Percentiles rank a stretch among this genome's conserved stretches.
These are phyloP conservation scores for Pythium brachiatum DNA, from an alignment of 352 stramenopile species.

Conservation along the genomic window DNA sequence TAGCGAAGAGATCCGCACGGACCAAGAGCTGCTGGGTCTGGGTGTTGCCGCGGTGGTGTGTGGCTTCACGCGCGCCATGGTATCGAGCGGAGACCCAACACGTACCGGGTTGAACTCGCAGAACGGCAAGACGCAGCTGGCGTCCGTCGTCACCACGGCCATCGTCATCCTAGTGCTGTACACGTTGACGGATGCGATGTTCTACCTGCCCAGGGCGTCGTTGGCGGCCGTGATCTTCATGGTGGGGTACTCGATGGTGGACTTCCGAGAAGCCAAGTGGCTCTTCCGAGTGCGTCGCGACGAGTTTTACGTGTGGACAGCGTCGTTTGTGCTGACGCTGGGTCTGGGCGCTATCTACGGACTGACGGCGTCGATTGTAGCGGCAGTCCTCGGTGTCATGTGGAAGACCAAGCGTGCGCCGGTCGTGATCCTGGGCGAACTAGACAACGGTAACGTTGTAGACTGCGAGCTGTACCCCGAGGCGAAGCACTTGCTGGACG, in stretches of 20 bases:
- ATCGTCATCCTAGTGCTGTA: conserved; percentile 85
- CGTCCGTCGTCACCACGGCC: conserved; percentile 72
- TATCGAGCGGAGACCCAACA: too few relatives aligned
- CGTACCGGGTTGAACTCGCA: conserved; percentile 65
- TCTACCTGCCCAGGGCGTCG: conserved; percentile 56
- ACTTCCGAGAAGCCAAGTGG: conserved; percentile 84
- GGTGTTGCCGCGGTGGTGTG: conserved; percentile 81
- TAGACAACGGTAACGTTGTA: conserved; percentile 40
- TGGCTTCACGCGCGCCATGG: conserved; percentile 82
- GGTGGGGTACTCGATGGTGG: conserved; percentile 82
- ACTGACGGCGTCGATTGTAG: too few relatives aligned
- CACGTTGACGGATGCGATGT: conserved; percentile 51
- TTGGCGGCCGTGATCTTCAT: conserved; percentile 89
- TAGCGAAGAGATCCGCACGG: conserved; percentile 59
- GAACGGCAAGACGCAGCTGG: conserved; percentile 78
- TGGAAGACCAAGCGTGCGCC: too few relatives aligned
- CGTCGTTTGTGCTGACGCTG: conserved; percentile 29
- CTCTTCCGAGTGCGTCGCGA: conserved; percentile 63
- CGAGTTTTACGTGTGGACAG: conserved; percentile 53
- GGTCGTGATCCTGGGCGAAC: background rate
- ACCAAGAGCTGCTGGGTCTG: conserved; percentile 87
- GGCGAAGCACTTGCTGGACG: conserved; percentile 24
- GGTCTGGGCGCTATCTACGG: too few relatives aligned
- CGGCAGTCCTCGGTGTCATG: too few relatives aligned
- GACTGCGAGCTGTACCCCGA: conserved; percentile 31